phyloP scores from a whole-genome alignment of 108 stramenopile genomes.

The Fistulifera solaris region DNA sequence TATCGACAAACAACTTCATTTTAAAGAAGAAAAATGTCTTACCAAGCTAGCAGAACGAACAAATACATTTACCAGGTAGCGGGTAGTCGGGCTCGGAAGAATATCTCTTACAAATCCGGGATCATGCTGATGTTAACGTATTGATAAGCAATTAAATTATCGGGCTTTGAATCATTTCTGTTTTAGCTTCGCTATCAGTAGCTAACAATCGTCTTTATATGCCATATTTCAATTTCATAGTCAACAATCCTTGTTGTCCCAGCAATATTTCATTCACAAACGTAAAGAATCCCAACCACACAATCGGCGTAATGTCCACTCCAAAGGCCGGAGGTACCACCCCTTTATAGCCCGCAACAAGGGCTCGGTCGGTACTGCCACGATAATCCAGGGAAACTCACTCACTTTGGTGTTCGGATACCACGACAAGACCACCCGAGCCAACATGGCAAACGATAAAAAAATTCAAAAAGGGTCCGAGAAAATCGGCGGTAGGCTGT shows the following conservation, averaged over 20 bases:
- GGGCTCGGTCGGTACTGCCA: constrained; percentile 79
- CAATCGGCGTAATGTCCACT: constrained; percentile 95
- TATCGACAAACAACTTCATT: too few species aligned
- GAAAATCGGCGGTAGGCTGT: constrained; percentile 47
- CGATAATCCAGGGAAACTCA: constrained; percentile 69
- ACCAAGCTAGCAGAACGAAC: too few species aligned
- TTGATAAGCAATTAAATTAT: too few species aligned
- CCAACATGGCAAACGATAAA: constrained; percentile 75
- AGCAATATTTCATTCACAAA: constrained; percentile 91
- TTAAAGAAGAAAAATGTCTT: too few species aligned
- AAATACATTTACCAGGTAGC: too few species aligned
- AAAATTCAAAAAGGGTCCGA: constrained; percentile 73
- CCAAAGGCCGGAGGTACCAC: constrained; percentile 88
- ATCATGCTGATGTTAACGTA: too few species aligned
- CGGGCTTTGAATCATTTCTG: too few species aligned
- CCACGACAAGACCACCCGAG: constrained; percentile 80
- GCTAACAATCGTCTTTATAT: constrained; percentile 27
- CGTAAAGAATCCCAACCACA: constrained; percentile 88
- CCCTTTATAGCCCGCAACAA: constrained; percentile 57
- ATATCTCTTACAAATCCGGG: too few species aligned
- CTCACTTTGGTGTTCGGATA: constrained; percentile 74
- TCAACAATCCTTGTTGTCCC: constrained; percentile 92
- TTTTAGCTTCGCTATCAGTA: too few species aligned
- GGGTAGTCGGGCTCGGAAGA: too few species aligned
- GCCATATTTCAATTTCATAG: constrained; percentile 88